These are phyloP conservation scores for Xerocomellus chrysenteron DNA, from an alignment of 768 basidiomycete species.

Conservation along the genomic window DNA sequence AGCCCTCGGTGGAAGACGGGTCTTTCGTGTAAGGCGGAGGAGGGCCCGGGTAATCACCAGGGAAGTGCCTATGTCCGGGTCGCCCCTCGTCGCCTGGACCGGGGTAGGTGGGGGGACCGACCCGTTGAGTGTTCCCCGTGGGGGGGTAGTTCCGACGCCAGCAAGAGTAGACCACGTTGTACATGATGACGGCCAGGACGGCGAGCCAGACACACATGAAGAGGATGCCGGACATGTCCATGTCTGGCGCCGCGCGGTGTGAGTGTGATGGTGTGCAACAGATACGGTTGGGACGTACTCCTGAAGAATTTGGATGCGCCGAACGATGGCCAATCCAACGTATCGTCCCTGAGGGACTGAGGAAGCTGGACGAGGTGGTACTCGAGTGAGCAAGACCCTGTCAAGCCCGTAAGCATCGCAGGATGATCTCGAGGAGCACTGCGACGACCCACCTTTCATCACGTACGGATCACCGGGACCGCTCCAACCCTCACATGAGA, in stretches of 20 bases:
- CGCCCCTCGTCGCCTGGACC: conserved; percentile 19
- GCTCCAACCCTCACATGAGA: conserved; percentile 91
- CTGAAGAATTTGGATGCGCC: conserved; percentile 19
- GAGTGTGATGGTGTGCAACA: not conserved
- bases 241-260: conserved; percentile 33
- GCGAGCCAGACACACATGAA: conserved; percentile 60
- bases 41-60: conserved; percentile 47
- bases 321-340: conserved; percentile 6
- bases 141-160: conserved; percentile 32
- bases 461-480: conserved; percentile 80
- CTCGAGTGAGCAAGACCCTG: conserved; percentile 85
- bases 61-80: conserved; percentile 48
- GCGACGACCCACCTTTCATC: conserved; percentile 62
- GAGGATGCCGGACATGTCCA: conserved; percentile 46
- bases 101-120: conserved; percentile 32
- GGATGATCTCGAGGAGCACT: not conserved
- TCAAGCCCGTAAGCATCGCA: not conserved
- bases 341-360: conserved; percentile 24
- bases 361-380: conserved; percentile 79
- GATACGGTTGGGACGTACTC: conserved; percentile 12
- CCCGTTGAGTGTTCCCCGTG: conserved; percentile 31
- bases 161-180: conserved; percentile 59
- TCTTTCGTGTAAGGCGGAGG: conserved; percentile 59
- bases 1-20: conserved; percentile 33
- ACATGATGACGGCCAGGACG: conserved; percentile 52